A percentile compares a stretch with the other conserved stretches of the same genome.
These are phyloP conservation scores for Ophiognomonia clavigignenti-juglandacearum DNA, from an alignment of 2,329 filamentous ascomycete genomes.

Conservation along the genomic window DNA sequence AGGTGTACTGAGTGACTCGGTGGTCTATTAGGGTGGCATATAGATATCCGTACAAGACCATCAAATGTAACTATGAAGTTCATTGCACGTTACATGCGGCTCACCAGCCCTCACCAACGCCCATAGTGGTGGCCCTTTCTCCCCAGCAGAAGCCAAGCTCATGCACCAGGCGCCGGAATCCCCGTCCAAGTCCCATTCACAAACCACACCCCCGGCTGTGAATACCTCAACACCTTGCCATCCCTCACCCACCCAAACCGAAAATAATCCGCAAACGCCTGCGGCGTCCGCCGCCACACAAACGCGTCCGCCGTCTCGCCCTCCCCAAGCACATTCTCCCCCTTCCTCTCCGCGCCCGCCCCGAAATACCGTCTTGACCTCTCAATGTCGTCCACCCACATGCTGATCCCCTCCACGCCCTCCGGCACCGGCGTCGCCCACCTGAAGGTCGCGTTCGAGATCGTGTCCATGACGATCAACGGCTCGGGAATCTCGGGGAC, in stretches of 20 bases:
- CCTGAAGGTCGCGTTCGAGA: constrained; percentile 85
- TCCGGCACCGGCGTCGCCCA: constrained; percentile 44
- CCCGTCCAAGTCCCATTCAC: constrained; percentile 15
- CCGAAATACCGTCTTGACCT: constrained; percentile 65
- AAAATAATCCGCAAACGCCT: constrained; percentile 18
- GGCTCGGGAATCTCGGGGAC: constrained; percentile 11
- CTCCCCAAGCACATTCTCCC: constrained; percentile 6
- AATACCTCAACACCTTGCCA: constrained; percentile 11
- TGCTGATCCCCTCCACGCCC: constrained; percentile 68
- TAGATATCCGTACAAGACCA: too few relatives aligned
- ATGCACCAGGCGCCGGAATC: too few relatives aligned
- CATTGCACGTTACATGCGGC: too few relatives aligned
- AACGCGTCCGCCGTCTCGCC: constrained; percentile 3
- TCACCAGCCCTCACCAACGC: too few relatives aligned
- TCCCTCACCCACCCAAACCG: constrained; percentile 17
- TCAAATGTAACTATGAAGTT: too few relatives aligned
- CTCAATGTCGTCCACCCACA: constrained; percentile 83
- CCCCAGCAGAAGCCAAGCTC: too few relatives aligned
- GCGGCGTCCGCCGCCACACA: constrained; percentile 15
- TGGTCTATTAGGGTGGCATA: too few relatives aligned
- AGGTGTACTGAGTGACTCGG: too few relatives aligned
- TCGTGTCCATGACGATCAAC: constrained; percentile 55
- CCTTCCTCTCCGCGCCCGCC: neutral
- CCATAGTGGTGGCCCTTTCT: too few relatives aligned
- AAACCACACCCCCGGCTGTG: constrained; percentile 15